phyloP scores from a whole-genome alignment of 768 basidiomycete species.

The Russula griseocarnosa region DNA sequence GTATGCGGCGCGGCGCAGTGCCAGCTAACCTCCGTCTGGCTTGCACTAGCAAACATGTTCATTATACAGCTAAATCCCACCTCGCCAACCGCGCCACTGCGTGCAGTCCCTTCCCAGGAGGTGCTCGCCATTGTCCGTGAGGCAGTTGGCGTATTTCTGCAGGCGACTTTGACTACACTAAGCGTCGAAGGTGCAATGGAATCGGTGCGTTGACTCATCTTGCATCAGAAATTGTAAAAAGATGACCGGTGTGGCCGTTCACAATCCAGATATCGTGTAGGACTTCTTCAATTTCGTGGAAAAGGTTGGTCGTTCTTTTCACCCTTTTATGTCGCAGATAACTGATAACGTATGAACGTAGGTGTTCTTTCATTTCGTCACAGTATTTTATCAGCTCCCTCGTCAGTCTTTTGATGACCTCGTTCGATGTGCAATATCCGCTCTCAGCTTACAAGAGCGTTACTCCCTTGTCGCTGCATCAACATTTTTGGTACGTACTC shows the following conservation, averaged over 20 bases:
- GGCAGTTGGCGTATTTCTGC: conserved; percentile 55
- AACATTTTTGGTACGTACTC: conserved; percentile 67
- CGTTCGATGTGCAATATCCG: too few relatives aligned
- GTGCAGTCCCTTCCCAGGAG: conserved; percentile 50
- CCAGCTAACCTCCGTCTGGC: conserved; percentile 78
- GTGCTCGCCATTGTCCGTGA: conserved; percentile 53
- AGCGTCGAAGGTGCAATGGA: conserved; percentile 63
- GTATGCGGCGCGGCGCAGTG: conserved; percentile 69
- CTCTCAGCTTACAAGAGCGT: too few relatives aligned
- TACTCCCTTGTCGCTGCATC: conserved; percentile 81
- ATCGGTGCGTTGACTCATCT: conserved; percentile 44
- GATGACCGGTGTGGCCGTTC: too few relatives aligned
- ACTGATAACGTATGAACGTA: conserved; percentile 21
- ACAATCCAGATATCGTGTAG: conserved; percentile 87
- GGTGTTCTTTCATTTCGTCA: conserved; percentile 59
- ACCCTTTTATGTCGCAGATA: neutral
- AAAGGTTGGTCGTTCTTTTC: conserved; percentile 42
- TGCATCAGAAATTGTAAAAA: neutral
- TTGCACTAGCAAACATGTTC: conserved; percentile 75
- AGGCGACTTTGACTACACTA: conserved; percentile 52
- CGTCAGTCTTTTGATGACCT: too few relatives aligned
- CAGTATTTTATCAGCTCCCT: too few relatives aligned
- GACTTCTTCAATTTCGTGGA: conserved; percentile 84
- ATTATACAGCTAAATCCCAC: conserved; percentile 82
- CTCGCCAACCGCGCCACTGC: conserved; percentile 44